Base-by-base conservation (phyloP, 352 stramenopile genomes). In the Phytophthora uliginosa region DNA sequence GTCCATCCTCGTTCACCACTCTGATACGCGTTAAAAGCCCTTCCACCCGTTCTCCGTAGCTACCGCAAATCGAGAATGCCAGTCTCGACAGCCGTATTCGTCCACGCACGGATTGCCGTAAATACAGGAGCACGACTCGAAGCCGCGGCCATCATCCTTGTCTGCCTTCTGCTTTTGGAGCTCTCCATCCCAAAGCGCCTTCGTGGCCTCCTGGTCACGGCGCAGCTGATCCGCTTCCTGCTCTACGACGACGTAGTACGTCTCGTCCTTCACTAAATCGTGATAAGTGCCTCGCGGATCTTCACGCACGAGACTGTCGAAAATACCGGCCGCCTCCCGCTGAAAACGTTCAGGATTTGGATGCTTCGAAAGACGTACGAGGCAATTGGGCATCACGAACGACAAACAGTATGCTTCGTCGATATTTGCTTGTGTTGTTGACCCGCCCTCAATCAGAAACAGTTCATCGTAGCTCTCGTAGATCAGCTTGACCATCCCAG, bases 61-160 rank as follows among this genome's bases (percentile, higher is more conserved):
- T n/a, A 97, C 67, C 0, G 87, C 90, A 69, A 93, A 96, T 0
- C 91, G 81, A 22, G 89, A 86, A 67, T 95, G 83, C 91, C 92
- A 97, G 73, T 98, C 88, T 42, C 88, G 92, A 62, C 92, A 98
- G 17, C 89, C 89, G 54, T 98, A 98, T 53, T 98, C 86, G 62
- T 97, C 92, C 33, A 95, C 87, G 55, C 92, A 98, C 38, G 92
- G 92, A 71, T 97, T 97, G 2, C 92, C 91, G 51, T 97, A 96
- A 22, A 97, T 84, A 66, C 92, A 98, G 31, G 85, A 96, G 71
- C 92, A 98, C 22, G 74, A 89, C 74, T 98, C 92, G 58, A 95
- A 90, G 1, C 83, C 86, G 10, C 88, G 71, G 12, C 84, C 86
- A 53, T 95, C 87, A 40, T 87, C 76, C 58, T 89, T 82, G 26